Conservation (phyloP, 495 filamentous ascomycete genomes). For the Podospora bellae-mahoneyi region DNA sequence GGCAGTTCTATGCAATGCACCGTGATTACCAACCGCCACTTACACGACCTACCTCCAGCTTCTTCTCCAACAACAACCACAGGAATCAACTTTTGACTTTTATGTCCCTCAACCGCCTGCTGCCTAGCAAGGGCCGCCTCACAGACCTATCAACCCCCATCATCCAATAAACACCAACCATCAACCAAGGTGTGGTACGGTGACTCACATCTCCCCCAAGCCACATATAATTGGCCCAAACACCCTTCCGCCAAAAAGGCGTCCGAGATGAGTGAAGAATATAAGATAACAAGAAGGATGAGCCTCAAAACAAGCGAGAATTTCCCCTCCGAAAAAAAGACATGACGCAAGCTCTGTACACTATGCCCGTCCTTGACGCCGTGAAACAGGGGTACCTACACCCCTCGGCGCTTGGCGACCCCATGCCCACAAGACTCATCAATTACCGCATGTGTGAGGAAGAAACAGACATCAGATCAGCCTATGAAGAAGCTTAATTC, state of each 20-base stretch:
- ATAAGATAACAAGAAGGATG: neutral
- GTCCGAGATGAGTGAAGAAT: neutral
- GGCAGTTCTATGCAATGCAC: neutral
- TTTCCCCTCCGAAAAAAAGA: neutral
- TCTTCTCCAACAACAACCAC: neutral
- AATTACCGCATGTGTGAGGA: neutral
- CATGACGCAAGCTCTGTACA: conserved; percentile 3
- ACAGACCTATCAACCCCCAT: neutral
- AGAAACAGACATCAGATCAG: neutral
- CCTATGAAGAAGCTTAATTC: conserved; percentile 10
- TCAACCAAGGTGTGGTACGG: neutral
- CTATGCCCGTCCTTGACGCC: neutral
- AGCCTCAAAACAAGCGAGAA: neutral
- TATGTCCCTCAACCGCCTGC: neutral
- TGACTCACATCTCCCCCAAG: neutral
- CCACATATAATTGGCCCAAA: neutral
- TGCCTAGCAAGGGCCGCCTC: neutral
- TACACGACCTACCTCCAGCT: neutral
- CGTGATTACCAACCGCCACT: neutral
- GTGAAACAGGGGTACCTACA: neutral
- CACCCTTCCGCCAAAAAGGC: neutral
- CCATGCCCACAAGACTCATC: neutral
- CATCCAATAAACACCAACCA: neutral
- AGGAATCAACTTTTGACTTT: too few species aligned
- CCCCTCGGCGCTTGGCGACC: neutral